Evolutionary conservation across 192 early-diverging fungal species (phyloP).

Genomic region (Coemansia sp.): DNA sequence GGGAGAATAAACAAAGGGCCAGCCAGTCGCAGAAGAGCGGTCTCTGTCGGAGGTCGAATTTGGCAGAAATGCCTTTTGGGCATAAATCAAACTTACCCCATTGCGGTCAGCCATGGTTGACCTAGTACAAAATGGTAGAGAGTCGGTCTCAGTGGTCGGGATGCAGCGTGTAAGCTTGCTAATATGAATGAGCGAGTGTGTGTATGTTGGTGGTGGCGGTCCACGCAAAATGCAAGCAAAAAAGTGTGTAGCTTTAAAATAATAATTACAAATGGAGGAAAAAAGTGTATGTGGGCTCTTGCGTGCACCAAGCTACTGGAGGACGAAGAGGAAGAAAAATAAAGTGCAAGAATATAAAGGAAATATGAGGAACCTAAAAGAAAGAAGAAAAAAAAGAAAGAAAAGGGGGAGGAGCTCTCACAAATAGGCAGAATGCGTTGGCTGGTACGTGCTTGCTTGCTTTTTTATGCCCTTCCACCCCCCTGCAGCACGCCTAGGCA

Average conservation of each 20-base stretch:
- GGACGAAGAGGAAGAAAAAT: background rate
- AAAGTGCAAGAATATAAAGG: slow-evolving; percentile 1
- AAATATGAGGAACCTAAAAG: slow-evolving; percentile 10
- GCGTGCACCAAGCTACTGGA: slow-evolving; percentile 3
- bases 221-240: slow-evolving; percentile 10
- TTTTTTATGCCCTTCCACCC: background rate
- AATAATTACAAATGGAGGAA: slow-evolving; percentile 12
- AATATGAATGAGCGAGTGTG: background rate
- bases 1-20: background rate
- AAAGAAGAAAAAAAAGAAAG: slow-evolving; percentile 1
- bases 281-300: slow-evolving; percentile 6
- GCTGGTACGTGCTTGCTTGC: slow-evolving; percentile 1
- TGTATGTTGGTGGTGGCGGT: background rate
- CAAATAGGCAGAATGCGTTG: background rate
- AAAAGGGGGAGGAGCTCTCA: background rate
- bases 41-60: slow-evolving; percentile 1
- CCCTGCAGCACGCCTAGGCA: slow-evolving; percentile 6
- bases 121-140: background rate
- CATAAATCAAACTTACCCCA: slow-evolving; percentile 26
- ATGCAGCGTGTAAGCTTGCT: background rate
- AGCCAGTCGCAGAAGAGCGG: background rate
- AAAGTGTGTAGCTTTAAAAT: slow-evolving; percentile 10
- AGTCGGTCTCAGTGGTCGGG: background rate
- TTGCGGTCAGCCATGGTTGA: slow-evolving; percentile 33
- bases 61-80: background rate